A percentile compares a stretch with the other conserved stretches of the same genome.
phyloP scores from a whole-genome alignment of 1,284 basidiomycete species.

The Apiotrichum sp. region DNA sequence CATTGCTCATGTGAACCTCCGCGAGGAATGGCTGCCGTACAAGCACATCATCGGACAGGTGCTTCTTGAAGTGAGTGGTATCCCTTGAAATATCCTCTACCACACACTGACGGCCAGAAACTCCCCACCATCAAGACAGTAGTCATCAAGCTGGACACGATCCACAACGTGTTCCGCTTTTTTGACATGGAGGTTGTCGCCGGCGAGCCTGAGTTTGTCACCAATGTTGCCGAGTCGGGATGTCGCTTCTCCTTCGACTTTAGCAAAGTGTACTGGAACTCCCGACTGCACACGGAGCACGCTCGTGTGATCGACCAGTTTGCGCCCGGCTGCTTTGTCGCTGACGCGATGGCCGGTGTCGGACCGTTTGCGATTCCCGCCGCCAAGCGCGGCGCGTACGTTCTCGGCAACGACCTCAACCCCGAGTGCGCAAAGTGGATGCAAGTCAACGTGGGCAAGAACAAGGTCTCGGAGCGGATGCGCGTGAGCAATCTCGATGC shows the following conservation, averaged over 20 bases:
- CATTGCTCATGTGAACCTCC: constrained; percentile 86
- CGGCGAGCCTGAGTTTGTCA: constrained; percentile 76
- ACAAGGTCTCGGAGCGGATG: constrained; percentile 64
- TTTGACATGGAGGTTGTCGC: constrained; percentile 97
- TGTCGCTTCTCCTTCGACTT: constrained; percentile 94
- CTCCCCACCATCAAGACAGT: constrained; percentile 74
- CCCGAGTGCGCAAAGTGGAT: constrained; percentile 78
- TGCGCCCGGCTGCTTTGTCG: constrained; percentile 63
- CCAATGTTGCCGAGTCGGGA: constrained; percentile 72
- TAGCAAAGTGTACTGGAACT: constrained; percentile 96
- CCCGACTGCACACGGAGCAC: constrained; percentile 85
- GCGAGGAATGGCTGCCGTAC: constrained; percentile 84
- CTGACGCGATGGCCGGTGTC: constrained; percentile 94
- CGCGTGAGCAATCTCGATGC: constrained; percentile 73
- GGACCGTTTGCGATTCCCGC: constrained; percentile 95
- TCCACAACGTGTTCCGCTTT: constrained; percentile 81
- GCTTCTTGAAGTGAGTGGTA: constrained; percentile 69
- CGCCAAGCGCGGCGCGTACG: constrained; percentile 78
- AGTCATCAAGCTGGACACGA: constrained; percentile 89
- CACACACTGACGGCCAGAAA: constrained; percentile 57
- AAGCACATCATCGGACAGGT: constrained; percentile 86
- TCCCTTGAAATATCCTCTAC: neutral
- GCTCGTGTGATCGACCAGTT: constrained; percentile 70
- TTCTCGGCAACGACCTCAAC: constrained; percentile 92
- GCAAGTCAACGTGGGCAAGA: constrained; percentile 62